phyloP scores from a whole-genome alignment of 352 stramenopile genomes.

The Pythium monospermum region DNA sequence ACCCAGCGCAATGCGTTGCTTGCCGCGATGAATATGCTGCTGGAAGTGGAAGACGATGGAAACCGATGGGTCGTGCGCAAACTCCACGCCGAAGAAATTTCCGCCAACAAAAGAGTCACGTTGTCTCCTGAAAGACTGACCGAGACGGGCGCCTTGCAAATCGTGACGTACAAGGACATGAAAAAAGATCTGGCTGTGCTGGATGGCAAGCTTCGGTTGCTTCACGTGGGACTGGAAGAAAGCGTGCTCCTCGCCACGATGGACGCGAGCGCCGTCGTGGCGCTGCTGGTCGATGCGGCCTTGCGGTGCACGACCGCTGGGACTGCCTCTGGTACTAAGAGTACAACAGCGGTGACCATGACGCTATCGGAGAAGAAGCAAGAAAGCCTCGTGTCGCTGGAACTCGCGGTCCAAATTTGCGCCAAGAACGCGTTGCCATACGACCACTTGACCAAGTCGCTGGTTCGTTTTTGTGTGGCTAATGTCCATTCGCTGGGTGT shows the following conservation, averaged over 20 bases:
- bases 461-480: conserved; percentile 60
- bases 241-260: conserved; percentile 56
- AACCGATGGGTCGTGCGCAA: conserved; percentile 74
- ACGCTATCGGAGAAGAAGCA: conserved; percentile 44
- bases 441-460: conserved; percentile 51
- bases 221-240: conserved; percentile 45
- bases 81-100: conserved; percentile 52
- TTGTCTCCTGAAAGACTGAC: too few relatives aligned
- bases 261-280: conserved; percentile 46
- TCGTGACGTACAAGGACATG: conserved; percentile 64
- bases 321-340: not conserved
- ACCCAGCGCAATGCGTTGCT: conserved; percentile 63
- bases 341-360: not conserved
- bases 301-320: conserved; percentile 13
- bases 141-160: conserved; percentile 32
- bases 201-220: conserved; percentile 56
- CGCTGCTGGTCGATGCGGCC: conserved; percentile 46
- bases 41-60: conserved; percentile 27
- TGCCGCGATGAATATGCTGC: conserved; percentile 39
- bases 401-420: conserved; percentile 51
- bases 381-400: conserved; percentile 37
- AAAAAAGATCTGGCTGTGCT: conserved; percentile 48
- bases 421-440: conserved; percentile 20
- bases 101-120: conserved; percentile 4
- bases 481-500: conserved; percentile 33